Evolutionary conservation across 768 basidiomycete species (phyloP).

Genomic region (Suillus occidentalis): DNA sequence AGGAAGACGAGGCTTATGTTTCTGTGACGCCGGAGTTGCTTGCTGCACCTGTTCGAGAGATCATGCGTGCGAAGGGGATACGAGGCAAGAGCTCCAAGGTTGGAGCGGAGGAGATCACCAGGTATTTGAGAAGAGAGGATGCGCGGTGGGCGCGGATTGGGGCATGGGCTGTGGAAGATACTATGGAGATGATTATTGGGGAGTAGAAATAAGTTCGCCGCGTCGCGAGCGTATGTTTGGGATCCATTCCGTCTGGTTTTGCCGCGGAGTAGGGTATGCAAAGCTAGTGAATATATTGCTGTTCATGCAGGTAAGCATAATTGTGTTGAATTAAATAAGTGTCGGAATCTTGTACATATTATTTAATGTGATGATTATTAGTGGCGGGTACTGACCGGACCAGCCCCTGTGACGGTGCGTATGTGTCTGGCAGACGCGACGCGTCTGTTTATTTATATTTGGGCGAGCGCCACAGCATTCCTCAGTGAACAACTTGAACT

Average conservation of each 20-base stretch:
- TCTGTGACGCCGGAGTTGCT: slow-evolving; percentile 56
- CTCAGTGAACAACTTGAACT: no score
- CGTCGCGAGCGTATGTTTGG: neutral
- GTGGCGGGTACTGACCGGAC: no score
- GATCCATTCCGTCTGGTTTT: neutral
- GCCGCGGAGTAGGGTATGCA: neutral
- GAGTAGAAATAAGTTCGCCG: neutral
- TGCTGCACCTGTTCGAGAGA: slow-evolving; percentile 44
- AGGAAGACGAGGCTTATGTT: slow-evolving; percentile 70
- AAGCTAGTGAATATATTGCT: slow-evolving; percentile 6
- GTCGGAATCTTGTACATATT: neutral
- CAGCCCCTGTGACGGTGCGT: no score
- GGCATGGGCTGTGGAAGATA: slow-evolving; percentile 62
- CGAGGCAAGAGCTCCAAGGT: slow-evolving; percentile 10
- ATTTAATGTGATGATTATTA: no score
- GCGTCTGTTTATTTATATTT: neutral
- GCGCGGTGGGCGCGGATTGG: slow-evolving; percentile 67
- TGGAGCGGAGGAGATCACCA: slow-evolving; percentile 41
- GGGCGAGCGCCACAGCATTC: no score
- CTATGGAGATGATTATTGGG: slow-evolving; percentile 39
- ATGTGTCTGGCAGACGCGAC: neutral
- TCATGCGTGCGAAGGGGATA: slow-evolving; percentile 39
- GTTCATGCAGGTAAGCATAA: slow-evolving; percentile 54
- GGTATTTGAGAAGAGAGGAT: slow-evolving; percentile 48
- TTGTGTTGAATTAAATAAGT: slow-evolving; percentile 76